Percentiles rank a stretch among this genome's conserved stretches.
phyloP scores from a whole-genome alignment of 257 asterid genomes.

The Nicotiana undulata region DNA sequence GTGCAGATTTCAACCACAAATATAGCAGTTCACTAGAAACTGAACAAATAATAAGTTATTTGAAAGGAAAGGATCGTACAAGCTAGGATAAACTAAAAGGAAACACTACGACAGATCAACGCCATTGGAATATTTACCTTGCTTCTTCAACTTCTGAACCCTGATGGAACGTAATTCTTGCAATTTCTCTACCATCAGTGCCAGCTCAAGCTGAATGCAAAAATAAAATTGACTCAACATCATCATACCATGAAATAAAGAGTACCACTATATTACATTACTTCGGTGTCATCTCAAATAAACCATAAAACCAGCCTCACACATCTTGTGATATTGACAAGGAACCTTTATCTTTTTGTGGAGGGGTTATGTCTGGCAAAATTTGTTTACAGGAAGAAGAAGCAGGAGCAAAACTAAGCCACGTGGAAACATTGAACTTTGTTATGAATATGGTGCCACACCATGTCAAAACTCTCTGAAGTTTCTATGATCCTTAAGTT shows the following conservation, averaged over 20 bases:
- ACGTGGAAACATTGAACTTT: not conserved
- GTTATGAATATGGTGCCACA: not conserved
- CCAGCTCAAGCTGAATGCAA: conserved; percentile 75
- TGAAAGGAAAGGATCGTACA: not conserved
- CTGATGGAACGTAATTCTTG: conserved; percentile 87
- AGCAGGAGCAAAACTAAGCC: not conserved
- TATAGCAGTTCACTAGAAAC: not conserved
- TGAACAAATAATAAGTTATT: not conserved
- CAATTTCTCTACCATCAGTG: conserved; percentile 82
- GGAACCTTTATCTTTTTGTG: not conserved
- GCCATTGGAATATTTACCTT: conserved; percentile 39
- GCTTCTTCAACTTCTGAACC: conserved; percentile 84
- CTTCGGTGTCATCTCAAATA: not conserved
- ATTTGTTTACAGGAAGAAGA: not conserved
- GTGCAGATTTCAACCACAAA: not conserved
- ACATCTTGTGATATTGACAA: not conserved
- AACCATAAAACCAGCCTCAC: not conserved
- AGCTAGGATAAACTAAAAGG: not conserved
- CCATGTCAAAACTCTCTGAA: not conserved
- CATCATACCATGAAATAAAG: not conserved
- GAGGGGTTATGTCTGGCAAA: not conserved
- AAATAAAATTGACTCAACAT: conserved; percentile 4
- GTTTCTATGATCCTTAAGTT: not conserved
- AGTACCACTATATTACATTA: not conserved
- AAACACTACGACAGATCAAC: not conserved